A percentile compares a stretch with the other conserved stretches of the same genome.
phyloP scores from a whole-genome alignment of 2,329 filamentous ascomycete species.

The Ascosphaera aggregata region DNA sequence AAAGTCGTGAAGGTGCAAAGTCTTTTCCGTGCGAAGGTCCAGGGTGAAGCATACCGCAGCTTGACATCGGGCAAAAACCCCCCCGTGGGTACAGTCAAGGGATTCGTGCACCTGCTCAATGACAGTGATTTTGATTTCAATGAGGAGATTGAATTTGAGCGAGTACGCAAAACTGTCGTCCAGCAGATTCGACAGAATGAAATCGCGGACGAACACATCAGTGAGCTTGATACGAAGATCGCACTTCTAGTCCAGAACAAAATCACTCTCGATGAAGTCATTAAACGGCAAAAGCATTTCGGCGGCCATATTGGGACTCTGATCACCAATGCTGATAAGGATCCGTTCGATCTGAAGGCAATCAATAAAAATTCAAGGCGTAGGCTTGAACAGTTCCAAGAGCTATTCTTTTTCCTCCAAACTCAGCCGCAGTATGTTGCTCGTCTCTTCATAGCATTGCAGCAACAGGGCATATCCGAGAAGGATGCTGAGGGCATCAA shows the following conservation, averaged over 20 bases:
- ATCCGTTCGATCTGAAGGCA: conserved; percentile 90
- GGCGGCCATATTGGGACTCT: conserved; percentile 71
- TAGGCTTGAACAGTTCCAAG: conserved; percentile 92
- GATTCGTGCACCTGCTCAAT: conserved; percentile 91
- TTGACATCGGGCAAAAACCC: conserved; percentile 91
- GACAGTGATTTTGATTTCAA: conserved; percentile 99
- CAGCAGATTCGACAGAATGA: conserved; percentile 96
- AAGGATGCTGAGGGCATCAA: conserved; percentile 87
- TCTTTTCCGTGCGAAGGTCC: conserved; percentile 80
- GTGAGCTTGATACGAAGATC: conserved; percentile 97
- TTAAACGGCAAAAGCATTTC: conserved; percentile 90
- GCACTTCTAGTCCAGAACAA: conserved; percentile 97
- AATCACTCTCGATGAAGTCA: conserved; percentile 92
- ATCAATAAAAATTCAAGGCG: conserved; percentile 90
- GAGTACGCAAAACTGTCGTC: conserved; percentile 83
- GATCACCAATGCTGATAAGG: conserved; percentile 67
- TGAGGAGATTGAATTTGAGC: conserved; percentile 92
- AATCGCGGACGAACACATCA: conserved; percentile 91
- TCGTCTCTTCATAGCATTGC: conserved; percentile 60
- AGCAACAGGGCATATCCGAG: conserved; percentile 64
- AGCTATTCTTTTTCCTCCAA: conserved; percentile 91
- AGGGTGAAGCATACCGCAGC: conserved; percentile 95
- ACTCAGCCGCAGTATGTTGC: conserved; percentile 91
- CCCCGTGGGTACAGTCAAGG: conserved; percentile 88
- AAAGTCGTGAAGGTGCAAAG: conserved; percentile 98